Evolutionary conservation across 2,329 filamentous ascomycete genomes (phyloP).

Genomic region (Botrytis medusae): DNA sequence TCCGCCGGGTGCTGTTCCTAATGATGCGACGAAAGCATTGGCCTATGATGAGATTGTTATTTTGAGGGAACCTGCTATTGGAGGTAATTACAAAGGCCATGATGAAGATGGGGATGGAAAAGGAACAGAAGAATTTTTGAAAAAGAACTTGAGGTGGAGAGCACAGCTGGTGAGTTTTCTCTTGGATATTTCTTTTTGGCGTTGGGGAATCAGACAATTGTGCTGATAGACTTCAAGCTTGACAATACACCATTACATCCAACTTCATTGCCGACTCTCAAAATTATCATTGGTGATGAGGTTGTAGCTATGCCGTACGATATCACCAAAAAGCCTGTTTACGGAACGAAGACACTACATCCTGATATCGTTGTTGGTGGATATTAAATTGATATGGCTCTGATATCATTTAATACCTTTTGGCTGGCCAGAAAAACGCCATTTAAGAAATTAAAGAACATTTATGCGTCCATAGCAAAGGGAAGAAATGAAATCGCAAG

Average conservation of each 20-base stretch:
- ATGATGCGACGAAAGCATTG: slow-evolving; percentile 22
- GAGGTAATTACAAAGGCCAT: slow-evolving; percentile 4
- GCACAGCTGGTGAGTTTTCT: slow-evolving; percentile 33
- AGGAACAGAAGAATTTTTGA: slow-evolving; percentile 28
- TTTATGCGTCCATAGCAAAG: neutral
- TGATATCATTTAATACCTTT: neutral
- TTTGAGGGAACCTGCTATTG: slow-evolving; percentile 17
- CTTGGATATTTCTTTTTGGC: neutral
- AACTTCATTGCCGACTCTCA: slow-evolving; percentile 27
- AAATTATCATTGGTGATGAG: slow-evolving; percentile 31
- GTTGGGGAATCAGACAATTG: neutral
- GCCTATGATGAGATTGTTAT: slow-evolving; percentile 33
- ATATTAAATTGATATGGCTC: neutral
- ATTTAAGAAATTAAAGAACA: neutral
- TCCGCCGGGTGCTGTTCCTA: slow-evolving; percentile 20
- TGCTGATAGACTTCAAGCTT: neutral
- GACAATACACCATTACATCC: slow-evolving; percentile 11
- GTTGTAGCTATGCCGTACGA: slow-evolving; percentile 26
- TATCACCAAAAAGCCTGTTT: slow-evolving; percentile 31
- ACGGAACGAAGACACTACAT: slow-evolving; percentile 30
- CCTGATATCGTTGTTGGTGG: slow-evolving; percentile 25
- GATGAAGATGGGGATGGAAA: slow-evolving; percentile 25
- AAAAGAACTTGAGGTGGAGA: slow-evolving; percentile 32
- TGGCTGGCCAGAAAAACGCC: neutral
- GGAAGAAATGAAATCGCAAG: neutral